Evolutionary conservation across 306 rosid genomes (phyloP).

Genomic region (Acacia confusa): DNA sequence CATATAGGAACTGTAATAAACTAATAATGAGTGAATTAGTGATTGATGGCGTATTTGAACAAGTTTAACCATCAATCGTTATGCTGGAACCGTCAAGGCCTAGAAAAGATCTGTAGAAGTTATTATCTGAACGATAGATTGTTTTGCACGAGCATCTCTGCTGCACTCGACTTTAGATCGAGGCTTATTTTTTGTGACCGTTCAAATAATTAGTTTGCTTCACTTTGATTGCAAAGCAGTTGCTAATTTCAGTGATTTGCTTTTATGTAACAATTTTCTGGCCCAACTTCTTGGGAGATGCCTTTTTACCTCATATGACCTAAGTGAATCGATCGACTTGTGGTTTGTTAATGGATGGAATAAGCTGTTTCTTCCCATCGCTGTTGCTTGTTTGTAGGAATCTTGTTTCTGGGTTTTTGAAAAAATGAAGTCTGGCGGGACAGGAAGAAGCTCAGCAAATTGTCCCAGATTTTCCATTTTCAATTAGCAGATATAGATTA

Average conservation of each 20-base stretch:
- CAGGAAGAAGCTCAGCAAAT: neutral
- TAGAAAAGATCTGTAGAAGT: slow-evolving; percentile 4
- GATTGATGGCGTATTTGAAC: neutral
- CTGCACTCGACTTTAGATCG: neutral
- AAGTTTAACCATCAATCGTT: neutral
- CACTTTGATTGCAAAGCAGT: neutral
- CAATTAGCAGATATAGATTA: slow-evolving; percentile 16
- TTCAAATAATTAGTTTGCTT: slow-evolving; percentile 13
- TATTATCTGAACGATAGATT: neutral
- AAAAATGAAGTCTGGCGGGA: neutral
- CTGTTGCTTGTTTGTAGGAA: neutral
- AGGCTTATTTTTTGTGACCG: neutral
- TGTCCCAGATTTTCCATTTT: neutral
- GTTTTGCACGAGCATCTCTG: neutral
- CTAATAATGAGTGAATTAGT: slow-evolving; percentile 25
- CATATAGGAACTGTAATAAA: slow-evolving; percentile 51
- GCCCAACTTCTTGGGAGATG: neutral
- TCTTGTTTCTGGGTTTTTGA: neutral
- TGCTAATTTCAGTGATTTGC: neutral
- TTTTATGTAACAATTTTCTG: neutral
- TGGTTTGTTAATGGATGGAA: neutral
- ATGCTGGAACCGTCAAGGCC: neutral
- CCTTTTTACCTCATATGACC: neutral
- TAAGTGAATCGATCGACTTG: slow-evolving; percentile 9
- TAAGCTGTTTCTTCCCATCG: neutral